Evolutionary conservation across 345 rosid genomes (phyloP).

Genomic region (Lepidium sativum): DNA sequence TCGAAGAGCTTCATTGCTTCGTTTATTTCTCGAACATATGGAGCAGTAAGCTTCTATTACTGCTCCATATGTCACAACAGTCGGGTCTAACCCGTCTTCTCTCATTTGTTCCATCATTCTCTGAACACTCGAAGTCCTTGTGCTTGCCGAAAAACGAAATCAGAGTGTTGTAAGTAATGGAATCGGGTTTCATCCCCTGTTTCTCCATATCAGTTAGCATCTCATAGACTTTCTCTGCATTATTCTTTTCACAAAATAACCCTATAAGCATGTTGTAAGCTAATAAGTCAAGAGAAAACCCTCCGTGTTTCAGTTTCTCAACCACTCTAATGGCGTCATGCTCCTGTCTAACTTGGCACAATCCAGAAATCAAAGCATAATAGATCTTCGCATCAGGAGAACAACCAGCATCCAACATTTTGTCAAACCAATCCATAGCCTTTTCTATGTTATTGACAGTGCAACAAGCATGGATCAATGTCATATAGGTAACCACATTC

Average conservation of each 20-base stretch:
- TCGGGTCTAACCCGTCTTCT: constrained; percentile 43
- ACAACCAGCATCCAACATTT: constrained; percentile 42
- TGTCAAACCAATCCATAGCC: constrained; percentile 47
- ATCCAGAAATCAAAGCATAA: constrained; percentile 53
- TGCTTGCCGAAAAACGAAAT: constrained; percentile 41
- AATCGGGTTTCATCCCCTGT: constrained; percentile 44
- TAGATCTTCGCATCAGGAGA: constrained; percentile 54
- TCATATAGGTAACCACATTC: constrained; percentile 42
- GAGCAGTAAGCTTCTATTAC: constrained; percentile 58
- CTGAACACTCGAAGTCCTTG: constrained; percentile 36
- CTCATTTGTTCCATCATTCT: constrained; percentile 45
- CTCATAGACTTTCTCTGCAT: constrained; percentile 42
- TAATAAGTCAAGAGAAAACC: constrained; percentile 44
- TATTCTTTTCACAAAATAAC: constrained; percentile 53
- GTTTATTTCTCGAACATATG: constrained; percentile 30
- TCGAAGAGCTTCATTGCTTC: constrained; percentile 64
- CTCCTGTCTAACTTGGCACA: constrained; percentile 56
- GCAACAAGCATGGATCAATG: constrained; percentile 56
- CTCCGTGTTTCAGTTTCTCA: constrained; percentile 44
- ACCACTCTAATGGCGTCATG: constrained; percentile 38
- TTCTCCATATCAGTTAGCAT: constrained; percentile 56
- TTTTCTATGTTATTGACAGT: constrained; percentile 47
- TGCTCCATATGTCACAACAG: constrained; percentile 50
- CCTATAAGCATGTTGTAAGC: constrained; percentile 61
- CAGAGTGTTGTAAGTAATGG: constrained; percentile 54